Conservation (phyloP, 345 rosid species). For the thale cress (Arabidopsis thaliana) region DNA sequence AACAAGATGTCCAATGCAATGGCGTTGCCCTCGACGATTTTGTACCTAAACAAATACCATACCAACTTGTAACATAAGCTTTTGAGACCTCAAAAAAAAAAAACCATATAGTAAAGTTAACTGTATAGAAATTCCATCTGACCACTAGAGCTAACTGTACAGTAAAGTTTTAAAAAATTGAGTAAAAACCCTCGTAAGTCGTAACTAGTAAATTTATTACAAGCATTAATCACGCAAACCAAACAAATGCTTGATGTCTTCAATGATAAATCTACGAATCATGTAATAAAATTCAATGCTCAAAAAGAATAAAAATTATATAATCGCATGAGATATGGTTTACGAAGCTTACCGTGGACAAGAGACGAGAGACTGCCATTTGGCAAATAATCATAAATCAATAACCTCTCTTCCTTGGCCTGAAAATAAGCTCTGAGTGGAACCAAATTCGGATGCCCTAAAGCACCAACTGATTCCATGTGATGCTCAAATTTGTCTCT, state of each 20-base stretch:
- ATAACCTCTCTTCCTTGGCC: constrained; percentile 81
- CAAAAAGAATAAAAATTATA: too few species aligned
- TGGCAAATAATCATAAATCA: constrained; percentile 85
- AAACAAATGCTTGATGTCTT: constrained; percentile 38
- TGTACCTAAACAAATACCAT: constrained; percentile 59
- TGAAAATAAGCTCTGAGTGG: constrained; percentile 88
- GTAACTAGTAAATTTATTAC: constrained; percentile 28
- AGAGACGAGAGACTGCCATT: constrained; percentile 91
- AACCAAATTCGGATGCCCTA: constrained; percentile 90
- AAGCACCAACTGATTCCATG: constrained; percentile 96
- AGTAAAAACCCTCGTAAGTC: constrained; percentile 26
- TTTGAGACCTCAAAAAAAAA: not conserved
- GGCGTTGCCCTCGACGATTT: constrained; percentile 84
- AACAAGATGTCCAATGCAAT: constrained; percentile 92
- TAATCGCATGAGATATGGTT: not conserved
- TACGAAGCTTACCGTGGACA: constrained; percentile 65
- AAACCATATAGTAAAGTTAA: too few species aligned
- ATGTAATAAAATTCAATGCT: not conserved
- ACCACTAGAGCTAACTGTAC: not conserved
- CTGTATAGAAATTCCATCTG: not conserved
- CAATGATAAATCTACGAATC: not conserved
- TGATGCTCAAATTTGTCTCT: constrained; percentile 73
- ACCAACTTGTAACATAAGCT: not conserved
- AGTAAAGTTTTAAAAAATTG: not conserved
- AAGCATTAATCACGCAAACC: constrained; percentile 10